Evolutionary conservation across 805 yeast species (phyloP), one percentile per base, ranked within the genome.

Genomic region (Candida taoyuanica): DNA sequence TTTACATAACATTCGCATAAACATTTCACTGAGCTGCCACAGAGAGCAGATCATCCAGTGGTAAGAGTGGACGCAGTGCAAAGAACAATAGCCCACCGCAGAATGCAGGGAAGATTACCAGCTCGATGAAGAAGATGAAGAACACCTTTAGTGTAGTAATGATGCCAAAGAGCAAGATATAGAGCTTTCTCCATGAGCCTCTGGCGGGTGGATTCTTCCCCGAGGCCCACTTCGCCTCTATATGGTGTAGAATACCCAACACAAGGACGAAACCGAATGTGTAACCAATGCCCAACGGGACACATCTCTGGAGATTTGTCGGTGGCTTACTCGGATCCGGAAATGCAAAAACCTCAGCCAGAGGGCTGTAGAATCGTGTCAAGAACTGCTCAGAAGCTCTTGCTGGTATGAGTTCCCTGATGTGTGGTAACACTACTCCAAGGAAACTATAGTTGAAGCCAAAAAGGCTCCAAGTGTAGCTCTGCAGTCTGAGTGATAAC

Each of bases 81-180:
- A 82, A 64, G 49, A 83, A 89, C 19, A 91, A 58, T 53, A 87
- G 71, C 47, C 76, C 60, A 2, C 98, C 98, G 53, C 97, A 88
- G 50, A 78, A 78, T 0, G 84, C 68, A 1, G 98, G 98, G 64
- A 93, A 91, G 6, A 81, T 66, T n/a, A 84, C 70, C 35, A 88
- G 70, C 56, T 93, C 98, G 33, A 86, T 72, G 5, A 80, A 72
- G 53, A 89, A 83, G 18, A 93, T 71, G 11, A 74, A 51, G 40
- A 85, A 75, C 12, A 91, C 94, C 56, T 89, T 91, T 17, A 79
- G 52, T 3, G 94, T 78, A 24, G 81, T 70, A 16, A 70, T 62
- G 8, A 77, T 45, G 41, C 77, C 81, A 51, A 78, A 74, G 20
- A 81, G 53, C 2, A 71, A 47, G 36, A 71, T 68, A 52, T 75